phyloP scores from a whole-genome alignment of 208 protist genomes.

The Lotmaria passim region DNA sequence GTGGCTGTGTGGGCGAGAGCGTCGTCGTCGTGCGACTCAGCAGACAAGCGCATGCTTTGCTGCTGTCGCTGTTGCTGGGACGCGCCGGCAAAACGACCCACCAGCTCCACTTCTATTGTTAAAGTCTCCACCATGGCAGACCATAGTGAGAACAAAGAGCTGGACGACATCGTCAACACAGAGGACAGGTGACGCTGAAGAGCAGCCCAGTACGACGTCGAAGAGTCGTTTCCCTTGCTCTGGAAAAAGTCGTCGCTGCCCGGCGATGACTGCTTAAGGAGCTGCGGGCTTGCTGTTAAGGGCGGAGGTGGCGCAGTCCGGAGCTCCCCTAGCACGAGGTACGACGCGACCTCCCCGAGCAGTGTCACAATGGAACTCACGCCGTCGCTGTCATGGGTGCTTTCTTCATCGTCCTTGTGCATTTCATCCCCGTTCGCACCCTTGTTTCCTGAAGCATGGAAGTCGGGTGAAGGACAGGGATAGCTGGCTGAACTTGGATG shows the following conservation, averaged over 20 bases:
- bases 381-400: neutral
- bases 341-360: neutral
- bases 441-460: too few relatives aligned
- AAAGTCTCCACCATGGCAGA: constrained; percentile 8
- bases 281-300: too few relatives aligned
- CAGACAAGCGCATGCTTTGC: neutral
- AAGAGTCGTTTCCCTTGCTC: neutral
- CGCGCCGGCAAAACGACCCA: neutral
- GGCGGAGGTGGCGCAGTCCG: neutral
- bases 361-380: neutral
- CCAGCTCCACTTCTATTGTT: constrained; percentile 2
- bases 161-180: neutral
- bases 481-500: neutral
- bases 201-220: neutral
- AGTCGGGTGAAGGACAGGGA: too few relatives aligned
- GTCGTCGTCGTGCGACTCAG: neutral
- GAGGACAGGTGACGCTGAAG: neutral
- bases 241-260: neutral
- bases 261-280: too few relatives aligned
- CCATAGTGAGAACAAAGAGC: neutral
- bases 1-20: too few relatives aligned
- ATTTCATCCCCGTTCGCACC: too few relatives aligned
- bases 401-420: neutral
- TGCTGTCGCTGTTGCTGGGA: too few relatives aligned
- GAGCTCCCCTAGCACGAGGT: neutral